A percentile compares a stretch with the other conserved stretches of the same genome.
Conservation (phyloP, 495 filamentous ascomycete genomes). For the Mytilinidion resinicola region DNA sequence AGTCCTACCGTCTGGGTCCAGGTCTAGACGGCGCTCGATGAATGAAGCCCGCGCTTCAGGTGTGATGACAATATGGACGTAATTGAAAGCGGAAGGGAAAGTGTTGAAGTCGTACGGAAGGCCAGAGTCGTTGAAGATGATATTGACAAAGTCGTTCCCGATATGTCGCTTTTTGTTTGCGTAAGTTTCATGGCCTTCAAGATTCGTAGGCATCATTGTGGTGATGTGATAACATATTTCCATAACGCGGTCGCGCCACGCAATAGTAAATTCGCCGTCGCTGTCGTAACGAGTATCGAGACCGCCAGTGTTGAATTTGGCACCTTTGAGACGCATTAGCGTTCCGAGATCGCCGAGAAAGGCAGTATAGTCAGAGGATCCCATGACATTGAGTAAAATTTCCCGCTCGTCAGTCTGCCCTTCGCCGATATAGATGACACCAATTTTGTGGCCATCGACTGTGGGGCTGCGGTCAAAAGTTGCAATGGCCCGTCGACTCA, state of each 20-base stretch:
- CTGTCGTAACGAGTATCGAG: conserved; percentile 66
- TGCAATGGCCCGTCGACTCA: conserved; percentile 65
- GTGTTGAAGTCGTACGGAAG: conserved; percentile 81
- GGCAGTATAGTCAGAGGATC: conserved; percentile 76
- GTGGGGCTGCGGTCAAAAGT: conserved; percentile 82
- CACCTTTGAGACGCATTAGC: conserved; percentile 67
- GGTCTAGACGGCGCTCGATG: conserved; percentile 34
- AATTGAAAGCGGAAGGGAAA: conserved; percentile 89
- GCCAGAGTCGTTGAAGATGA: conserved; percentile 95
- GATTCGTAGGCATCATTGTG: conserved; percentile 91
- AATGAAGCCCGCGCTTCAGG: conserved; percentile 68
- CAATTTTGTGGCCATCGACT: conserved; percentile 92
- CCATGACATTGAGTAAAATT: conserved; percentile 77
- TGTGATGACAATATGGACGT: conserved; percentile 90
- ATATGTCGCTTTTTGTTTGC: conserved; percentile 89
- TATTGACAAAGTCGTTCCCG: conserved; percentile 96
- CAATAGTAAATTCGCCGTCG: conserved; percentile 81
- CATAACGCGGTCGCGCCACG: conserved; percentile 89
- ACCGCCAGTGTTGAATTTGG: conserved; percentile 88
- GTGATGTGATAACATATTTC: conserved; percentile 94
- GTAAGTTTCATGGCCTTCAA: conserved; percentile 65
- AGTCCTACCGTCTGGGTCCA: conserved; percentile 32
- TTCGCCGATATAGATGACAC: conserved; percentile 83
- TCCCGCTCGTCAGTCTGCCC: conserved; percentile 73
- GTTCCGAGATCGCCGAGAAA: conserved; percentile 78